Percentiles rank a stretch among this genome's conserved stretches.
Evolutionary conservation across 306 rosid genomes (phyloP).

Genomic region (Casuarina cunninghamiana): DNA sequence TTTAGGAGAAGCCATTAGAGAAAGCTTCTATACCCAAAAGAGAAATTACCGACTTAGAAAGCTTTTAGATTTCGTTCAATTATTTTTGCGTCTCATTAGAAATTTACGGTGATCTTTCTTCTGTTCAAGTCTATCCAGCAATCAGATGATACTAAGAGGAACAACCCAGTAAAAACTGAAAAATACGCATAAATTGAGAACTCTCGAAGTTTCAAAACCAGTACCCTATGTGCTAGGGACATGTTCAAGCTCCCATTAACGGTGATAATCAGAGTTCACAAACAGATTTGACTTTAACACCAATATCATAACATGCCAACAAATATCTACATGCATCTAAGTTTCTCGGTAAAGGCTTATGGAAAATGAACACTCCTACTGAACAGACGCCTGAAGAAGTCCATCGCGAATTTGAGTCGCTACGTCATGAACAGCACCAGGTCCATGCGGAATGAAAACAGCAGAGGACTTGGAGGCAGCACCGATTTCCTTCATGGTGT

Average conservation of each 20-base stretch:
- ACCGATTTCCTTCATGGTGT: slow-evolving; percentile 96
- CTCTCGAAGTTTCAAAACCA: neutral
- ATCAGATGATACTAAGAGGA: neutral
- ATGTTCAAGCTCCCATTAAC: neutral
- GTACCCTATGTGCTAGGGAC: too few species aligned
- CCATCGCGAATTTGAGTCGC: slow-evolving; percentile 91
- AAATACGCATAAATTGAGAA: neutral
- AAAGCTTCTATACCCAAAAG: neutral
- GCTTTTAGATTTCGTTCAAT: too few species aligned
- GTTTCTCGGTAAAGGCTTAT: neutral
- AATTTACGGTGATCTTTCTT: neutral
- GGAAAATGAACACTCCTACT: slow-evolving; percentile 17
- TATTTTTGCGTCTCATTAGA: too few species aligned
- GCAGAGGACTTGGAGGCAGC: slow-evolving; percentile 87
- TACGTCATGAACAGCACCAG: slow-evolving; percentile 88
- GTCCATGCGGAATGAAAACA: slow-evolving; percentile 98
- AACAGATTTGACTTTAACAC: neutral
- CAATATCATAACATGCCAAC: neutral
- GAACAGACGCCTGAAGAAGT: slow-evolving; percentile 68
- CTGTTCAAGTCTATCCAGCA: neutral
- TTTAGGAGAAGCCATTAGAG: slow-evolving; percentile 20
- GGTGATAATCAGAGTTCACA: neutral
- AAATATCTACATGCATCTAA: neutral
- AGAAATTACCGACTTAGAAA: neutral
- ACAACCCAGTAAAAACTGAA: too few species aligned